Conservation (phyloP, 768 basidiomycete species). For the Lactarius quietus region DNA sequence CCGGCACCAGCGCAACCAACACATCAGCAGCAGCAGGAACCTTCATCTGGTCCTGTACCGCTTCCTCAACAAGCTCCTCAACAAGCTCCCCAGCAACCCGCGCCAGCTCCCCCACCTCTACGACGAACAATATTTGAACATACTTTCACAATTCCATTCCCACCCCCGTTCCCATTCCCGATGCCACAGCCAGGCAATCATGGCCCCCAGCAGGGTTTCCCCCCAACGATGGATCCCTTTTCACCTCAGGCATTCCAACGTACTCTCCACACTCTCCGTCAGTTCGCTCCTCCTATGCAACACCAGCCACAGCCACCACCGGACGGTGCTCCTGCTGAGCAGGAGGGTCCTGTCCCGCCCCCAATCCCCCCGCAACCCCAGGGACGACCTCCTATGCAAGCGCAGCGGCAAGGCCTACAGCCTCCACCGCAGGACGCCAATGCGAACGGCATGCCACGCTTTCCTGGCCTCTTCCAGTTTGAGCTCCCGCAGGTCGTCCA, state of each 20-base stretch:
- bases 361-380: constrained; percentile 19
- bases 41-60: neutral
- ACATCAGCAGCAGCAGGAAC: constrained; percentile 8
- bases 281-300: neutral
- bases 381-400: constrained; percentile 10
- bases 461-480: constrained; percentile 22
- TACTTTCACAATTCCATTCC: constrained; percentile 17
- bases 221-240: constrained; percentile 10
- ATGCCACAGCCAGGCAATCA: constrained; percentile 1
- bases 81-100: neutral
- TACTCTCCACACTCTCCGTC: constrained; percentile 10
- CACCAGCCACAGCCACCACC: neutral
- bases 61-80: constrained; percentile 2
- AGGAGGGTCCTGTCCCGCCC: constrained; percentile 19
- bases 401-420: constrained; percentile 15
- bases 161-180: constrained; percentile 1
- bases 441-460: constrained; percentile 15
- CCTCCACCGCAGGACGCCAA: constrained; percentile 19
- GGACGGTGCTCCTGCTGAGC: constrained; percentile 9
- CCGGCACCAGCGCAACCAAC: neutral
- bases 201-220: constrained; percentile 4
- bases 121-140: constrained; percentile 21
- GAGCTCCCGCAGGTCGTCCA: constrained; percentile 21
- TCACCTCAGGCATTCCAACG: constrained; percentile 7
- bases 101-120: neutral